These are phyloP conservation scores for Clitopilus passeckerianus DNA, from an alignment of 768 basidiomycete genomes.

Conservation along the genomic window DNA sequence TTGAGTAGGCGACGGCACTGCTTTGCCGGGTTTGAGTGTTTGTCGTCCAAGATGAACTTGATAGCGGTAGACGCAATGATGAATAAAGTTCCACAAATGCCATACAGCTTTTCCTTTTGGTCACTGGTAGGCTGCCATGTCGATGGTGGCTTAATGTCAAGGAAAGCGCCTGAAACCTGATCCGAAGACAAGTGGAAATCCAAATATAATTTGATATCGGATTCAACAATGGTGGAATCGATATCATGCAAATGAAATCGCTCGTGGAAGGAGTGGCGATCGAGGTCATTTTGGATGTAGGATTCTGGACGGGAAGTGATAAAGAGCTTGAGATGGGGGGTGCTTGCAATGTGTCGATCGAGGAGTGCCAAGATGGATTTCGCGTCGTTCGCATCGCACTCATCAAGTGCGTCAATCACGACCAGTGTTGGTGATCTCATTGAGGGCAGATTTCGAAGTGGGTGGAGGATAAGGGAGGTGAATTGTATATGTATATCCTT, in stretches of 20 bases:
- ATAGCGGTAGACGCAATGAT: not conserved
- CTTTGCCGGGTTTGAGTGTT: not conserved
- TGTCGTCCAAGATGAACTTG: not conserved
- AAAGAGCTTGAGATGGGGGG: not conserved
- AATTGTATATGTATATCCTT: not conserved
- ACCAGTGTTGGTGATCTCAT: not conserved
- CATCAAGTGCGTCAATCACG: slow-evolving; percentile 2
- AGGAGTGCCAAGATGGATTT: not conserved
- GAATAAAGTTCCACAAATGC: not conserved
- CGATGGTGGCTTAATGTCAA: not conserved
- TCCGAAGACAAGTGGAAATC: not conserved
- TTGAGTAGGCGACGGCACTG: not conserved
- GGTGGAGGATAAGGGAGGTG: not conserved
- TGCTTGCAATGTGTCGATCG: not conserved
- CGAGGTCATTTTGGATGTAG: not conserved
- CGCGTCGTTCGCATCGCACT: not conserved
- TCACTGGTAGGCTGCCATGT: not conserved
- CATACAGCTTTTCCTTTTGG: not conserved
- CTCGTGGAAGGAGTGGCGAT: not conserved
- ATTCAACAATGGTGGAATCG: not conserved
- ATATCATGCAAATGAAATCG: slow-evolving; percentile 2
- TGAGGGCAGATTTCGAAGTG: not conserved
- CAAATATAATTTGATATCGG: not conserved
- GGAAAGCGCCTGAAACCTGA: not conserved
- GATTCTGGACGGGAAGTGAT: not conserved